A percentile compares a stretch with the other conserved stretches of the same genome.
phyloP scores from a whole-genome alignment of 1,139 yeast species.

The Candida dubliniensis region DNA sequence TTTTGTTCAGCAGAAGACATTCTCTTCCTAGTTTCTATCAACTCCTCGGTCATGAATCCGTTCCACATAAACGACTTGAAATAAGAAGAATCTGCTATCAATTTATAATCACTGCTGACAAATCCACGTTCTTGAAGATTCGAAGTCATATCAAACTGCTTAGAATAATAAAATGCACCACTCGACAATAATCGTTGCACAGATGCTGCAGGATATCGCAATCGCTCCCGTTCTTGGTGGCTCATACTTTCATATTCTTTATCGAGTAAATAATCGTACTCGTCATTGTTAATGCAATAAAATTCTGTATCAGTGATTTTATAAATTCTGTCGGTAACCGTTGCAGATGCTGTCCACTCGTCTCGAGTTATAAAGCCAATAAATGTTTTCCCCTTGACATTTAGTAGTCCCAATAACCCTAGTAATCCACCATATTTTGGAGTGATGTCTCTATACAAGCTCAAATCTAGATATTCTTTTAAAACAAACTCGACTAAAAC shows the following conservation, averaged over 20 bases:
- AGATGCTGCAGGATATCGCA: conserved; percentile 59
- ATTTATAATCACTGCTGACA: conserved; percentile 24
- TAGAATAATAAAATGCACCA: conserved; percentile 68
- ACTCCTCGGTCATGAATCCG: conserved; percentile 53
- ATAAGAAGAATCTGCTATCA: conserved; percentile 47
- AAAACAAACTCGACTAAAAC: conserved; percentile 53
- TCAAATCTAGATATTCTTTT: conserved; percentile 36
- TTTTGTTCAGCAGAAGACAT: conserved; percentile 50
- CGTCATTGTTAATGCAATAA: conserved; percentile 59
- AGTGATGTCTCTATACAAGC: conserved; percentile 43
- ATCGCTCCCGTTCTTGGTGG: conserved; percentile 17
- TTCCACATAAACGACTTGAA: conserved; percentile 69
- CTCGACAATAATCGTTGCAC: conserved; percentile 55
- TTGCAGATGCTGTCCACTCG: conserved; percentile 59
- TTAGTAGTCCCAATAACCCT: conserved; percentile 63
- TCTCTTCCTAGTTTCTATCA: conserved; percentile 59
- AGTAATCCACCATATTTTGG: conserved; percentile 32
- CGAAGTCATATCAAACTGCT: conserved; percentile 64
- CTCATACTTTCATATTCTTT: conserved; percentile 22
- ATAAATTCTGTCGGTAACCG: conserved; percentile 52
- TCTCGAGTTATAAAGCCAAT: conserved; percentile 59
- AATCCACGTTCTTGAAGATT: conserved; percentile 57
- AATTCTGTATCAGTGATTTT: conserved; percentile 60
- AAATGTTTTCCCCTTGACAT: conserved; percentile 53
- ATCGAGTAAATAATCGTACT: conserved; percentile 43